Conservation (phyloP, 1,139 yeast genomes). For the Yueomyces sp. region DNA sequence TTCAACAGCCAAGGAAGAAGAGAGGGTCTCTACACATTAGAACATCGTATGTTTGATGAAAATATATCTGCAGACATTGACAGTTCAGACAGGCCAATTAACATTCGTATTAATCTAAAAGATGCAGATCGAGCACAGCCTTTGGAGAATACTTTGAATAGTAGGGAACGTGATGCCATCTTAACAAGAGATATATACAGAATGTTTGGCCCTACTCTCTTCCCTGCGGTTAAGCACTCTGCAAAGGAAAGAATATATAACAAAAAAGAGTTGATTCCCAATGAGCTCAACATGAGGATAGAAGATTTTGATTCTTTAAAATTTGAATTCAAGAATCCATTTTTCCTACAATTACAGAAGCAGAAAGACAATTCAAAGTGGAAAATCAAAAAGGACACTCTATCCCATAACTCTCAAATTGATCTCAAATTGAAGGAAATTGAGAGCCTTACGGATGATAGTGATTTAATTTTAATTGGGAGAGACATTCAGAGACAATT, state of each 20-base stretch:
- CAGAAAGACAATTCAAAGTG: too few species aligned
- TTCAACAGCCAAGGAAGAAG: background rate
- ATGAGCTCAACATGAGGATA: constrained; percentile 31
- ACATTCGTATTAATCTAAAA: too few species aligned
- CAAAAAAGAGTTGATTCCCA: constrained; percentile 2
- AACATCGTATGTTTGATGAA: constrained; percentile 26
- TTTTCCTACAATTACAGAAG: too few species aligned
- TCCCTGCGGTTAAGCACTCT: constrained; percentile 32
- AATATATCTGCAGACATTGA: constrained; percentile 12
- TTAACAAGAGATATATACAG: constrained; percentile 30
- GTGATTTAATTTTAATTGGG: too few species aligned
- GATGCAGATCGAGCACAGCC: too few species aligned
- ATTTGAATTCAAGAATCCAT: constrained; percentile 18
- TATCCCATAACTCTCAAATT: too few species aligned
- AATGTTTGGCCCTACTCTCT: constrained; percentile 33
- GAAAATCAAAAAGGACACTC: too few species aligned
- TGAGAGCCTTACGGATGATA: too few species aligned
- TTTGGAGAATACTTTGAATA: too few species aligned
- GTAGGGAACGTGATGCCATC: constrained; percentile 6
- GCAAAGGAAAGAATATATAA: constrained; percentile 9
- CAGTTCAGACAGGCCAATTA: constrained; percentile 1
- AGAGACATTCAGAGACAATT: too few species aligned
- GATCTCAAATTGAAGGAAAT: too few species aligned
- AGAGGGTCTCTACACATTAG: constrained; percentile 12
- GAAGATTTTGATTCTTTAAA: constrained; percentile 28